These are phyloP conservation scores for Mortierella sp. DNA, from an alignment of 371 early-diverging fungal species.

Conservation along the genomic window DNA sequence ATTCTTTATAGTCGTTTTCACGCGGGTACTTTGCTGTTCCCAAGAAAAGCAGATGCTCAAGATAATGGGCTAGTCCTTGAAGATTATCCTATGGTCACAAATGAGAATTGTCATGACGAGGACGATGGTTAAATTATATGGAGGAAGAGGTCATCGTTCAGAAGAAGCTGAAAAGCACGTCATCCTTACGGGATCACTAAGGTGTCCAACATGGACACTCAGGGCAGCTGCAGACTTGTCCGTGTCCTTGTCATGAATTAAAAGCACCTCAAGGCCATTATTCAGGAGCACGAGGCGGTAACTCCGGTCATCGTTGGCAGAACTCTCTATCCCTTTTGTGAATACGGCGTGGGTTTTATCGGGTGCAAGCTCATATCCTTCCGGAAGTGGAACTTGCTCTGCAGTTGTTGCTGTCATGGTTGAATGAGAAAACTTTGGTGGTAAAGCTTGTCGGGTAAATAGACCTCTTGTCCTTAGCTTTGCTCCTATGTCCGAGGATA, in stretches of 20 bases:
- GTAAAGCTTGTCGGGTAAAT: too few relatives aligned
- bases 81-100: conserved; percentile 58
- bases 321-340: conserved; percentile 55
- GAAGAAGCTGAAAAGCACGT: too few relatives aligned
- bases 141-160: too few relatives aligned
- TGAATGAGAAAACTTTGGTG: too few relatives aligned
- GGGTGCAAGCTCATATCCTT: conserved; percentile 17
- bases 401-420: too few relatives aligned
- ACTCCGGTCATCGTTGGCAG: conserved; percentile 78
- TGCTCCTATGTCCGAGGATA: too few relatives aligned
- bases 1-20: conserved; percentile 92
- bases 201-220: conserved; percentile 92
- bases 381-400: background rate
- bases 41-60: conserved; percentile 97
- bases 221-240: conserved; percentile 93
- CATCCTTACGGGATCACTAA: conserved; percentile 74
- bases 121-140: background rate
- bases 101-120: background rate
- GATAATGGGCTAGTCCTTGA: conserved; percentile 98
- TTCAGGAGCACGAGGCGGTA: conserved; percentile 80
- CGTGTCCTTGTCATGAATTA: conserved; percentile 81
- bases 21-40: conserved; percentile 84
- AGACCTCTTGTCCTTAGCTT: too few relatives aligned
- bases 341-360: conserved; percentile 37
- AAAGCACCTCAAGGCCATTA: conserved; percentile 81